Conservation (phyloP, 345 rosid species). For the Acer saccharum region DNA sequence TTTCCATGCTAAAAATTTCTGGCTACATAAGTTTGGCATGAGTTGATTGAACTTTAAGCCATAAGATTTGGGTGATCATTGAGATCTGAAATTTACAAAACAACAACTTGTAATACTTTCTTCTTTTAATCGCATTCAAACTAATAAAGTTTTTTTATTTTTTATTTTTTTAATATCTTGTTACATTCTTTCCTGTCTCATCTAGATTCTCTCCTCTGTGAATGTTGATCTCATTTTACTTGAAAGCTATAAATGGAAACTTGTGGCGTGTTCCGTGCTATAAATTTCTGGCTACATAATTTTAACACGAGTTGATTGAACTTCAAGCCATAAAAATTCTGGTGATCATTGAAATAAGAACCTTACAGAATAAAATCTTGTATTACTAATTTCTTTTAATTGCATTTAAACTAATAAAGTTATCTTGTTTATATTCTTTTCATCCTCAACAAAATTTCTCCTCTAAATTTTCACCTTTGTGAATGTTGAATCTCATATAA, state of each 20-base stretch:
- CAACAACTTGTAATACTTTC: background rate
- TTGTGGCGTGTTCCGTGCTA: background rate
- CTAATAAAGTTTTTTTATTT: background rate
- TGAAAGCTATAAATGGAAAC: background rate
- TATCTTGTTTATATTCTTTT: background rate
- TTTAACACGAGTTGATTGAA: too few species aligned
- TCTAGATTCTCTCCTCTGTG: background rate
- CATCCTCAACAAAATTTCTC: background rate
- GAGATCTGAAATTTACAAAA: too few species aligned
- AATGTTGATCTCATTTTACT: background rate
- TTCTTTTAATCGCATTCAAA: background rate
- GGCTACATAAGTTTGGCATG: too few species aligned
- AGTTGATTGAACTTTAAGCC: too few species aligned
- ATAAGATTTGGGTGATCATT: background rate
- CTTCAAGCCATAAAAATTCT: too few species aligned
- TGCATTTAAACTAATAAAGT: background rate
- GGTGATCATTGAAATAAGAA: background rate
- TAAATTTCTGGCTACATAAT: too few species aligned
- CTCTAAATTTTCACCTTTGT: background rate
- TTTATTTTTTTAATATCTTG: background rate
- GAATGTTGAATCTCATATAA: background rate
- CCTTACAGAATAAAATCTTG: background rate
- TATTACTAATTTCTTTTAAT: too few species aligned
- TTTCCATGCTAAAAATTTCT: too few species aligned
- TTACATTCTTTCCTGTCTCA: too few species aligned